Evolutionary conservation across 2,329 filamentous ascomycete genomes (phyloP), one percentile per base, ranked within the genome.

Genomic region (Aspergillus fumigatiaffinis): DNA sequence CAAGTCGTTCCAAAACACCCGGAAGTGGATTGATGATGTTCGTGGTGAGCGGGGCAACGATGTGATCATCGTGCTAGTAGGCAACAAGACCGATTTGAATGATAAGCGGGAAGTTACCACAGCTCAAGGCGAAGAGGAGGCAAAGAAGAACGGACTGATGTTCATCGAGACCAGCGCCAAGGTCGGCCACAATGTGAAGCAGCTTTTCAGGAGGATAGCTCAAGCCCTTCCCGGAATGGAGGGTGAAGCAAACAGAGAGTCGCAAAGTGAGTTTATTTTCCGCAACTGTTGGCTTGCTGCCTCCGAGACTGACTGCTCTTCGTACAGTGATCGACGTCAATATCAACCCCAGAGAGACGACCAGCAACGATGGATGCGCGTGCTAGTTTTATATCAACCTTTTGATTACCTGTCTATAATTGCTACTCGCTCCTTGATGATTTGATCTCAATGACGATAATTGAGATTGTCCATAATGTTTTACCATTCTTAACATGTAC

Each of bases 11-110:
- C 90, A 97, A 74, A 97, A 99, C 78, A 99, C 94, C 54, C 87
- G 92, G 71, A 99, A 99, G 83, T 99, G 95, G 94, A 96, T 99
- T 65, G 94, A 99, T 73, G 94, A 99, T 73, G 94, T 99, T 57
- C 86, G 94, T 61, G 93, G 92, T 52, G 94, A 99, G 81, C 86
- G 94, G 71, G 94, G 94, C 52, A 96, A 96, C 80, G 94, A 99
- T 77, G 95, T 99, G 60, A 99, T 99, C 69, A 97, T 99, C 69
- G 94, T 99, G 50, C 80, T 99, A 50, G 95, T 99, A 42, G 94
- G 94, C 65, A 99, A 99, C 83, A 99, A 99, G 87, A 99, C 94
- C 48, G 94, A 99, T 82, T 78, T 99, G 76, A 96, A 94, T 76
- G 94, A 99, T 77, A 97, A 97, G 84, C 86, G 94, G 55, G 93